Evolutionary conservation across 1,284 basidiomycete species (phyloP), one percentile per base, ranked within the genome.

Genomic region (Tilletiopsis washingtonensis): DNA sequence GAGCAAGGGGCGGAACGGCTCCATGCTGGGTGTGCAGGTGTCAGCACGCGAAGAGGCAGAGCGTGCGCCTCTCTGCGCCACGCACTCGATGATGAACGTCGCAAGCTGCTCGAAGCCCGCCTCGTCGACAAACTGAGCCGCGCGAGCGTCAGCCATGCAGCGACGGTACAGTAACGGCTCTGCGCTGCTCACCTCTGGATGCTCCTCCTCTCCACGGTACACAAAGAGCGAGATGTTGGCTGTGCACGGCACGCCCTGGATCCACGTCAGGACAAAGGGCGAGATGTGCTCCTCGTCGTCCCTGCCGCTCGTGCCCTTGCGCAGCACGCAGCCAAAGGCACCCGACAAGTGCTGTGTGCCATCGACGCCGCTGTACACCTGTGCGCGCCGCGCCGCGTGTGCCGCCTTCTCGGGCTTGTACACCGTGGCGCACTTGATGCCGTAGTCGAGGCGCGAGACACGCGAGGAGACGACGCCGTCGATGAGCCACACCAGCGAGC

Each of bases 251-350:
- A 52, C 50, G 11, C 29, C 40, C 20, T 42, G 38, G 20, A 47
- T 40, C 50, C 50, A 52, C 3, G 50, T 52, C 23, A 52, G 24
- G 4, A 52, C 50, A 40, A 52, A 52, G 6, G 50, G 50, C 12
- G 23, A 26, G n/a, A 45, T 27, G 21, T 52, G 50, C 23, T 52
- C 50, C 37, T 52, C 50, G 41, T 52, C 50, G 27, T 52, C 50
- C 27, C 50, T 26, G 23, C 50, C 50, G 37, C 45, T 52, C 44
- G 44, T 42, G 14, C 50, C 50, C 38, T 52, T 52, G 6, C 40
- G 36, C 7, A 52, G 38, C 40, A 52, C 45, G 36, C 50, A 44
- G 5, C 50, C 50, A 47, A 52, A 52, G 14, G 50, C 50, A 15
- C 45, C 50, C 11, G 50, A 37, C 23, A 52, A 37, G 47, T 52